Conservation (phyloP, 169 alveolate species). For the Plasmodium vivax region DNA sequence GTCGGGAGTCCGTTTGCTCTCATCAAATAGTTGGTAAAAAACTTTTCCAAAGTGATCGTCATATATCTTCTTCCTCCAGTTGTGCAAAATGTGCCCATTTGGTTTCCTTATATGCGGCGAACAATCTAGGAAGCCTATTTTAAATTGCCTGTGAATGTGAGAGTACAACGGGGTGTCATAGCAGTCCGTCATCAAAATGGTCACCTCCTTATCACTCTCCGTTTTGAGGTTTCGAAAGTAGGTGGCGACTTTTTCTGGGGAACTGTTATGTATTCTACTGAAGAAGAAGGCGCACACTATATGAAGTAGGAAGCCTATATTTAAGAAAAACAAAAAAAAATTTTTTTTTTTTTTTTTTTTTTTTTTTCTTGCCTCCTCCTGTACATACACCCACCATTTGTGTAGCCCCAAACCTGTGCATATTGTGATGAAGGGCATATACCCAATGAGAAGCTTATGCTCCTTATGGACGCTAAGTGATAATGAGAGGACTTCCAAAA, state of each 20-base stretch:
- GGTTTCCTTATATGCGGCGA: slow-evolving; percentile 61
- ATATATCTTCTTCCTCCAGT: slow-evolving; percentile 52
- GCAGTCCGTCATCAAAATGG: slow-evolving; percentile 73
- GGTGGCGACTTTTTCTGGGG: slow-evolving; percentile 57
- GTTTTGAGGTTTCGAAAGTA: slow-evolving; percentile 33
- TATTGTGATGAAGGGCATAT: slow-evolving; percentile 21
- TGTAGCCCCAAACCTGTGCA: neutral
- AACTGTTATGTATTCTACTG: slow-evolving; percentile 54
- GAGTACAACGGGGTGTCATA: slow-evolving; percentile 77
- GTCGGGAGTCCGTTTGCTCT: neutral
- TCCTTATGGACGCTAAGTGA: slow-evolving; percentile 66
- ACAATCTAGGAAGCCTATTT: slow-evolving; percentile 76
- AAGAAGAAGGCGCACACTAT: slow-evolving; percentile 62
- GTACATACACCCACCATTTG: neutral
- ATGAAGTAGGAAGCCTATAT: slow-evolving; percentile 46
- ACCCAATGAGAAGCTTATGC: slow-evolving; percentile 55
- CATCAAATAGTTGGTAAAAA: slow-evolving; percentile 40
- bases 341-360: too few species aligned
- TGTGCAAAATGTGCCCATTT: neutral
- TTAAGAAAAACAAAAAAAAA: neutral
- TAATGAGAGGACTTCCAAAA: slow-evolving; percentile 25
- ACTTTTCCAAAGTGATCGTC: slow-evolving; percentile 19
- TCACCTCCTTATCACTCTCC: slow-evolving; percentile 35
- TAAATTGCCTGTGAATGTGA: slow-evolving; percentile 66
- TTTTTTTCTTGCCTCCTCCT: neutral